These are phyloP conservation scores for Bifiguratus adelaidae DNA, from an alignment of 192 early-diverging fungal genomes.

Conservation along the genomic window DNA sequence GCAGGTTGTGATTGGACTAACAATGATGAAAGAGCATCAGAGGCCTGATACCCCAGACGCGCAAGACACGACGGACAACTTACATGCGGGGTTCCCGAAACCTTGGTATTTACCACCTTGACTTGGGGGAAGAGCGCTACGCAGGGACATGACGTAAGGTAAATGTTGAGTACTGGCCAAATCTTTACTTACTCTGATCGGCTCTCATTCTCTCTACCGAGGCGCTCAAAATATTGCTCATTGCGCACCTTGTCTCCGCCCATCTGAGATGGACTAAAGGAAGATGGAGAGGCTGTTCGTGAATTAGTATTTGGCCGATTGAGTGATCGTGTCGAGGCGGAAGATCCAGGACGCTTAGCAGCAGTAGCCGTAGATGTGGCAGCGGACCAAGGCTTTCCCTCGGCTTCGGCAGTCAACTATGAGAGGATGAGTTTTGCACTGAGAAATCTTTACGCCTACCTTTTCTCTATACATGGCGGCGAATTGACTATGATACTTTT, in stretches of 20 bases:
- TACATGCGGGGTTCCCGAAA: constrained; percentile 49
- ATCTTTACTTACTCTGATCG: constrained; percentile 31
- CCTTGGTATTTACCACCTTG: constrained; percentile 72
- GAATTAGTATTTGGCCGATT: constrained; percentile 4
- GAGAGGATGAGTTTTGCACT: not conserved
- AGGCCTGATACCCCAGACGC: not conserved
- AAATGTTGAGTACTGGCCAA: not conserved
- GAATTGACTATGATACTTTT: constrained; percentile 85
- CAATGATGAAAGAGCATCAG: not conserved
- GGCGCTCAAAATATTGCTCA: constrained; percentile 67
- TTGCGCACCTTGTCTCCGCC: constrained; percentile 49
- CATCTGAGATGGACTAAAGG: constrained; percentile 4
- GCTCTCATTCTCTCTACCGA: constrained; percentile 43
- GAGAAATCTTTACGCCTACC: constrained; percentile 32
- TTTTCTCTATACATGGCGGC: constrained; percentile 83
- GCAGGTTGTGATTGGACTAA: constrained; percentile 8
- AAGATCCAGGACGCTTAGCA: constrained; percentile 1
- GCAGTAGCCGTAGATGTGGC: constrained; percentile 7
- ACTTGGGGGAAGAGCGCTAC: constrained; percentile 44
- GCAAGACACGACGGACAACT: not conserved
- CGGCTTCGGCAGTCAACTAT: constrained; percentile 44
- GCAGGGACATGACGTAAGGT: not conserved
- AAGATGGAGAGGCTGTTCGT: constrained; percentile 11
- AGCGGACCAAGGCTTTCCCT: constrained; percentile 46
- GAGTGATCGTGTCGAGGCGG: constrained; percentile 5